Percentiles rank a stretch among this genome's conserved stretches.
Conservation (phyloP, 2,329 filamentous ascomycete species). For the Fusarium setosum region DNA sequence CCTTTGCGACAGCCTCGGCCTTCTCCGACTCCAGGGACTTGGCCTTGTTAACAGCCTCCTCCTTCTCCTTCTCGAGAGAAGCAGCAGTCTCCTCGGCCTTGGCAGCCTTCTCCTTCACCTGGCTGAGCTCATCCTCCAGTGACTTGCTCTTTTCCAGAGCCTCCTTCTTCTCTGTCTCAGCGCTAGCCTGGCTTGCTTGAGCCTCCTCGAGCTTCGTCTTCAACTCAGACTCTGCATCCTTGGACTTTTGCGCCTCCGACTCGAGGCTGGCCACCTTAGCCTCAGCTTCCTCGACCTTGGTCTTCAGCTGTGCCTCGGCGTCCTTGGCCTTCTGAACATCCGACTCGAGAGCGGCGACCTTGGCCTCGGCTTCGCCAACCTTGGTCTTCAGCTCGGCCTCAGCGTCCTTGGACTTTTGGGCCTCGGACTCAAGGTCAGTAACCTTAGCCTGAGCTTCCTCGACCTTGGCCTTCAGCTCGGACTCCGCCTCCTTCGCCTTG, state of each 20-base stretch:
- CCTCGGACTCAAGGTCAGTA: constrained; percentile 9
- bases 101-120: constrained; percentile 34
- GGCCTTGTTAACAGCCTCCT: constrained; percentile 29
- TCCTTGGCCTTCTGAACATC: constrained; percentile 22
- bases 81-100: constrained; percentile 19
- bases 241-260: constrained; percentile 15
- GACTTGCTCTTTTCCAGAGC: constrained; percentile 32
- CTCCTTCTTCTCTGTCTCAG: constrained; percentile 28
- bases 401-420: constrained; percentile 5
- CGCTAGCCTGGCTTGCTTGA: constrained; percentile 22
- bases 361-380: constrained; percentile 23
- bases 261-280: constrained; percentile 6
- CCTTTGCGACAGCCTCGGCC: constrained; percentile 8
- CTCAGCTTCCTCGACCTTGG: constrained; percentile 27
- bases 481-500: constrained; percentile 33
- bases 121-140: constrained; percentile 29
- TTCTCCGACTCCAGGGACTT: constrained; percentile 22
- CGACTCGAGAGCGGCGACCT: constrained; percentile 1
- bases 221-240: constrained; percentile 20
- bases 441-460: constrained; percentile 18
- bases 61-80: constrained; percentile 12
- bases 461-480: constrained; percentile 26
- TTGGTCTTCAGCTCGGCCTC: constrained; percentile 27
- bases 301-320: constrained; percentile 12
- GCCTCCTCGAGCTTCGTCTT: constrained; percentile 29